A percentile compares a stretch with the other conserved stretches of the same genome.
Evolutionary conservation across 2,329 filamentous ascomycete species (phyloP).

Genomic region (Aspergillus pseudoglaucus): DNA sequence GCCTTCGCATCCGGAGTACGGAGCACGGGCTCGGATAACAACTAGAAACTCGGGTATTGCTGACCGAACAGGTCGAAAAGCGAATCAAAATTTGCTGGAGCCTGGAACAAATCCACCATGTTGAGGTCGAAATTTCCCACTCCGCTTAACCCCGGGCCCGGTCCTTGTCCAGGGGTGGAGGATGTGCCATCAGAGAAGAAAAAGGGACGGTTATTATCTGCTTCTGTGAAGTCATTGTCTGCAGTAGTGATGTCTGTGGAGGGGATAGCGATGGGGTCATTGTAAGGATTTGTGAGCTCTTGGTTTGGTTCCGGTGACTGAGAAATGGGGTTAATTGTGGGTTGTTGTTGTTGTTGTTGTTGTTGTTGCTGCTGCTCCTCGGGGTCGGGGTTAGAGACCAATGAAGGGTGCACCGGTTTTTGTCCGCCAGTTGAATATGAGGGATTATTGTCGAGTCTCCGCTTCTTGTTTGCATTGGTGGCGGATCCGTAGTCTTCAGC

Average conservation of each 20-base stretch:
- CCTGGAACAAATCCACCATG: conserved; percentile 28
- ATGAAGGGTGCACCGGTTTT: background rate
- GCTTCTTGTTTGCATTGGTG: background rate
- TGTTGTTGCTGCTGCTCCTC: background rate
- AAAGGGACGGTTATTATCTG: background rate
- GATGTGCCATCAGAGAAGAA: background rate
- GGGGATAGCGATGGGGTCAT: background rate
- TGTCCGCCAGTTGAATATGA: background rate
- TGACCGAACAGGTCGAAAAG: conserved; percentile 27
- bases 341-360: background rate
- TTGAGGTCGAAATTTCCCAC: conserved; percentile 22
- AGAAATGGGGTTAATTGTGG: too few species aligned
- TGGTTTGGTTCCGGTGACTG: too few species aligned
- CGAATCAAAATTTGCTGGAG: conserved; percentile 23
- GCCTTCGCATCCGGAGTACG: background rate
- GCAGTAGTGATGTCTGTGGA: background rate
- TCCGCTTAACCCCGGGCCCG: background rate
- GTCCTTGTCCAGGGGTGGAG: background rate
- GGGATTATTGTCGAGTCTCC: background rate
- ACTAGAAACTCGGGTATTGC: conserved; percentile 25
- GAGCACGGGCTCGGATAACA: too few species aligned
- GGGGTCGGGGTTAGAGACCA: background rate
- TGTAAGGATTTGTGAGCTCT: background rate
- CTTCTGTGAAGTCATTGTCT: background rate
- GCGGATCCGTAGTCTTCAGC: background rate